These are phyloP conservation scores for Curvularia sp. DNA, from an alignment of 2,329 filamentous ascomycete species.

Conservation along the genomic window DNA sequence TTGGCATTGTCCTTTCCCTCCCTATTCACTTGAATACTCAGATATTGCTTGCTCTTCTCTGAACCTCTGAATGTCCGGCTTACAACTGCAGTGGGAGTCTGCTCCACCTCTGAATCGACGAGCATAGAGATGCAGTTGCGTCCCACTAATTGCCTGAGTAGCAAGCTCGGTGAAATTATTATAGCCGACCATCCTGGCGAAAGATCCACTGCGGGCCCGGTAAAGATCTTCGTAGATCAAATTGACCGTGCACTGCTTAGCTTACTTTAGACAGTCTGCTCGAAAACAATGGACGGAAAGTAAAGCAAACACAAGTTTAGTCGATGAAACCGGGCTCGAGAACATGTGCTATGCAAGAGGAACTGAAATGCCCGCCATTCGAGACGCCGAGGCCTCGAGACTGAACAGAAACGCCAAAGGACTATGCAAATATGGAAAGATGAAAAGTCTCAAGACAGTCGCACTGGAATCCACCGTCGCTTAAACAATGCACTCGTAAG, in stretches of 20 bases:
- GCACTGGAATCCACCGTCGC: conserved; percentile 3
- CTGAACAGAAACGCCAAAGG: conserved; percentile 27
- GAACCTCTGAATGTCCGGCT: background rate
- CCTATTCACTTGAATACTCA: background rate
- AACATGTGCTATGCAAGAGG: conserved; percentile 25
- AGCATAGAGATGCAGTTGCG: background rate
- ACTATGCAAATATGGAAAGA: conserved; percentile 25
- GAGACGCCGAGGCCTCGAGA: conserved; percentile 8
- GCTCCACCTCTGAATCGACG: too few relatives aligned
- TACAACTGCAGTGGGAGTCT: too few relatives aligned
- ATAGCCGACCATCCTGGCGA: background rate
- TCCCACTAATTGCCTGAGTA: background rate
- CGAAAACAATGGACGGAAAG: background rate
- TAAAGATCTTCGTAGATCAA: conserved; percentile 7
- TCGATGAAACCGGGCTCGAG: conserved; percentile 5
- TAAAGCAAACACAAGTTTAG: background rate
- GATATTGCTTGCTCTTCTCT: background rate
- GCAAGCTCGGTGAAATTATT: conserved; percentile 7
- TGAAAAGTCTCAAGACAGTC: conserved; percentile 7
- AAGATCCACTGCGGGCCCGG: conserved; percentile 5
- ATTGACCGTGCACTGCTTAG: conserved; percentile 4
- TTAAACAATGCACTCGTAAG: conserved; percentile 3
- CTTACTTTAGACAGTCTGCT: conserved; percentile 3
- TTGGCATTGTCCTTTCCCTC: too few relatives aligned
- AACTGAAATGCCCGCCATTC: conserved; percentile 21